phyloP scores from a whole-genome alignment of 129 eudicot genomes.

The sunflower (Helianthus annuus) region DNA sequence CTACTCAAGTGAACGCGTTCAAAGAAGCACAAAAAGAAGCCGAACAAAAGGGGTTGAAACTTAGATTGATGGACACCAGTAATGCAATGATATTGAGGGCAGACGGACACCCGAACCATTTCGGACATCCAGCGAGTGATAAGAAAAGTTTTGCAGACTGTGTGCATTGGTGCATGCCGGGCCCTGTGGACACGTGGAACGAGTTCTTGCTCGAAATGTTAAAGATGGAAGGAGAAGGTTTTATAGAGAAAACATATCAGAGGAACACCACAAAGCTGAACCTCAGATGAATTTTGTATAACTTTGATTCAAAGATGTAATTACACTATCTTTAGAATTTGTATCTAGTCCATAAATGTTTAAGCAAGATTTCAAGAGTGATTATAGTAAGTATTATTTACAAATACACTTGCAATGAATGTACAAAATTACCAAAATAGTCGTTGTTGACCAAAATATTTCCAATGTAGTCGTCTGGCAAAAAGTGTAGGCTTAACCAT shows the following conservation, averaged over 20 bases:
- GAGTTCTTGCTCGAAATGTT: slow-evolving; percentile 69
- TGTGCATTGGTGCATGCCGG: slow-evolving; percentile 67
- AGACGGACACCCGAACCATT: slow-evolving; percentile 59
- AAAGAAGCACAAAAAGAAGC: slow-evolving; percentile 53
- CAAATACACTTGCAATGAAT: slow-evolving; percentile 13
- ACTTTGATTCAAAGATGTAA: slow-evolving; percentile 29
- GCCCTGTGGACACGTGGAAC: slow-evolving; percentile 62
- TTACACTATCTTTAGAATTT: slow-evolving; percentile 23
- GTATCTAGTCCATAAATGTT: slow-evolving; percentile 32
- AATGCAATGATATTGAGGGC: slow-evolving; percentile 53
- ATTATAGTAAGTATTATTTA: slow-evolving; percentile 20
- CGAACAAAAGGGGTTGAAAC: slow-evolving; percentile 44
- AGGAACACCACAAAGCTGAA: slow-evolving; percentile 34
- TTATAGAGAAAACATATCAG: slow-evolving; percentile 26
- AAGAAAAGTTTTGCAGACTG: slow-evolving; percentile 45
- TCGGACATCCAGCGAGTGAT: slow-evolving; percentile 49
- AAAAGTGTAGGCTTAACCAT: too few relatives aligned
- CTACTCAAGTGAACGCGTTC: slow-evolving; percentile 55
- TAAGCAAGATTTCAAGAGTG: slow-evolving; percentile 23
- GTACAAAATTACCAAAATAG: slow-evolving; percentile 7
- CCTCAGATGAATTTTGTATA: slow-evolving; percentile 18
- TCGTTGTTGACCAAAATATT: too few relatives aligned
- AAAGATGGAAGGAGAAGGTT: slow-evolving; percentile 48
- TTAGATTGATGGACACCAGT: slow-evolving; percentile 52
- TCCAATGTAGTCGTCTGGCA: too few relatives aligned